A percentile compares a stretch with the other conserved stretches of the same genome.
Conservation (phyloP, 1,139 yeast species). For the Blastobotrys raffinosifermentans region DNA sequence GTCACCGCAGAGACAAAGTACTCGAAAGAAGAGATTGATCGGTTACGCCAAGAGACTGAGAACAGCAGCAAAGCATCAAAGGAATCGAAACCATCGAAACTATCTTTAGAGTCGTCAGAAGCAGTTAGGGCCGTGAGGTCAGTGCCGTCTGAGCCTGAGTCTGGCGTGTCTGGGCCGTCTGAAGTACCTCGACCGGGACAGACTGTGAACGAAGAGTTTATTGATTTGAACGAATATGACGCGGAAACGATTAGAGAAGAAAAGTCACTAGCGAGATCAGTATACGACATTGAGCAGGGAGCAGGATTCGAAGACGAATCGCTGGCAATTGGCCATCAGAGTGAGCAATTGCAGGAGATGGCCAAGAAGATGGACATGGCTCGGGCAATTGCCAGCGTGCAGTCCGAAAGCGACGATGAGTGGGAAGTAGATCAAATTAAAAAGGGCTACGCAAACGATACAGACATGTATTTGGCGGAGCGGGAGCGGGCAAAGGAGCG, state of each 20-base stretch:
- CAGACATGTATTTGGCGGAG: no score
- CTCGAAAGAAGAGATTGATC: constrained; percentile 1
- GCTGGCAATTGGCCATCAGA: constrained; percentile 32
- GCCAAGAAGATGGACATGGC: constrained; percentile 36
- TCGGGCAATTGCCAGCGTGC: constrained; percentile 32
- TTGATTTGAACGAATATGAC: constrained; percentile 4
- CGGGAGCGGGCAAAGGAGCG: background rate
- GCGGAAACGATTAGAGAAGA: constrained; percentile 26
- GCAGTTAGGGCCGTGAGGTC: no score
- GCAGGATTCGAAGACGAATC: constrained; percentile 35
- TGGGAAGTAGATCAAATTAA: constrained; percentile 17
- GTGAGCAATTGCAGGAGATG: constrained; percentile 23
- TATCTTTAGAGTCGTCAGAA: no score
- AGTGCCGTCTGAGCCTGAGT: constrained; percentile 2
- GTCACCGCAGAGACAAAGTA: background rate
- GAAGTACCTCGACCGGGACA: constrained; percentile 4
- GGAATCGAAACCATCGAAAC: background rate
- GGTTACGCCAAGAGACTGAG: background rate
- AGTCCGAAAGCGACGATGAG: constrained; percentile 8
- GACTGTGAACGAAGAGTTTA: background rate
- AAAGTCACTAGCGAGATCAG: constrained; percentile 26
- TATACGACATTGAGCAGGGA: constrained; percentile 29
- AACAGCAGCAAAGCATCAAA: background rate
- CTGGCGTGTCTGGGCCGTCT: constrained; percentile 3
- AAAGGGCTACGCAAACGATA: constrained; percentile 10